A percentile compares a stretch with the other conserved stretches of the same genome.
These are phyloP conservation scores for Tricholoma furcatifolium DNA, from an alignment of 768 basidiomycete species.

Conservation along the genomic window DNA sequence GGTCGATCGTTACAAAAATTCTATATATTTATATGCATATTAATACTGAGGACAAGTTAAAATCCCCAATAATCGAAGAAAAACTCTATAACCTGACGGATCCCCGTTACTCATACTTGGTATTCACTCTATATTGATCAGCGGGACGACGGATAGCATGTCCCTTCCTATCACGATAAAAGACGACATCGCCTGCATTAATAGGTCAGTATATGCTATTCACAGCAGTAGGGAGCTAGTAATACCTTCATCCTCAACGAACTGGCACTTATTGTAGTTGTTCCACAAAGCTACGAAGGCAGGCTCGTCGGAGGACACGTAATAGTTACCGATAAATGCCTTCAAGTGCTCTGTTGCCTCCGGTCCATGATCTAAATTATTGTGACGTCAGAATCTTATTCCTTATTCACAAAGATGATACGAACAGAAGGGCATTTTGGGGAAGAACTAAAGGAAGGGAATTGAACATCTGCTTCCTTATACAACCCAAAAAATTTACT, in stretches of 20 bases:
- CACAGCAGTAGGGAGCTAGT: not conserved
- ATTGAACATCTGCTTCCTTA: not conserved
- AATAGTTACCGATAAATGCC: constrained; percentile 49
- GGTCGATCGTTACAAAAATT: no score
- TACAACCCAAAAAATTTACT: constrained; percentile 11
- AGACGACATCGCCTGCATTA: constrained; percentile 37
- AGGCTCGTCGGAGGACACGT: constrained; percentile 39
- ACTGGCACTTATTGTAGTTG: constrained; percentile 56
- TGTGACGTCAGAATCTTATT: not conserved
- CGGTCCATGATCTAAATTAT: constrained; percentile 47
- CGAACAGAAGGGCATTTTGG: constrained; percentile 21
- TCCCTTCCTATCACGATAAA: constrained; percentile 45
- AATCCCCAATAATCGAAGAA: no score
- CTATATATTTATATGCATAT: no score
- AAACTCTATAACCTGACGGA: no score
- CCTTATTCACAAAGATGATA: not conserved
- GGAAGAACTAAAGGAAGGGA: constrained; percentile 16
- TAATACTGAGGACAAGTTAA: no score
- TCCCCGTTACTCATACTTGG: constrained; percentile 9
- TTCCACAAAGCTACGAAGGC: constrained; percentile 51
- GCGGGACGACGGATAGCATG: constrained; percentile 34
- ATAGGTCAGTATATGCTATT: not conserved
- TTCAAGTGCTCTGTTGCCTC: constrained; percentile 52
- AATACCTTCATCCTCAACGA: constrained; percentile 55
- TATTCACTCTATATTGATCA: constrained; percentile 12